Evolutionary conservation across 805 yeast genomes (phyloP), one percentile per base, ranked within the genome.

Genomic region (Saturnispora mendoncae): DNA sequence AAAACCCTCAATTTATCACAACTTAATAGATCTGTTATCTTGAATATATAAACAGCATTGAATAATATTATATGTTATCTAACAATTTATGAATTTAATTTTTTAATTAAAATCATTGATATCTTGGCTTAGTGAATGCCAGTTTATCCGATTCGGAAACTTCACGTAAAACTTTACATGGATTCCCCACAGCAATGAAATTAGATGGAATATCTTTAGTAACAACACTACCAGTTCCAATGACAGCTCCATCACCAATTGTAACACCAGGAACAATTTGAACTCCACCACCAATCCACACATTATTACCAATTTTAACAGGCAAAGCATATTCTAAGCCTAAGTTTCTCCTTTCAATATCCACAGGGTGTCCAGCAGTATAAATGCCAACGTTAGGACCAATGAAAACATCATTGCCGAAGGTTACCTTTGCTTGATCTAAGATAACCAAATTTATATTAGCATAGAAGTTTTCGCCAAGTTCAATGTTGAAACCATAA

Each of bases 161-260:
- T 26, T 35, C 38, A 18, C 38, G 15, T 14, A 35, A 17, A 9
- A 35, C 38, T 19, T 17, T 35, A 21, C 40, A 37, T 0, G 86
- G 88, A 17, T 67, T 66, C 0, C 88, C 88, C n/a, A 65, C 80
- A 12, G 72, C 80, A 14, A 80, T 71, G 0, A 72, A 61, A 44
- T 68, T 62, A 3, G 71, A 61, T 0, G 82, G 80, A 23, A 80
- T 70, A 44, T 69, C 74, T 42, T 64, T 72, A 15, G 71, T 68
- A 18, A 82, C 85, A 3, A 79, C 78, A 6, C 80, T 62, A 4
- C 84, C 85, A 3, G 87, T 84, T 2, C 80, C 88, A 33, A 81
- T 65, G 1, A 76, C 75, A 4, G 69, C 67, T 8, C 73, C 71
- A 38, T 74, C 72, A 12, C 87, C 88, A 34, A 81, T 67, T 1